Evolutionary conservation across 108 stramenopile species (phyloP).

Genomic region (Skeletonema menzelii): DNA sequence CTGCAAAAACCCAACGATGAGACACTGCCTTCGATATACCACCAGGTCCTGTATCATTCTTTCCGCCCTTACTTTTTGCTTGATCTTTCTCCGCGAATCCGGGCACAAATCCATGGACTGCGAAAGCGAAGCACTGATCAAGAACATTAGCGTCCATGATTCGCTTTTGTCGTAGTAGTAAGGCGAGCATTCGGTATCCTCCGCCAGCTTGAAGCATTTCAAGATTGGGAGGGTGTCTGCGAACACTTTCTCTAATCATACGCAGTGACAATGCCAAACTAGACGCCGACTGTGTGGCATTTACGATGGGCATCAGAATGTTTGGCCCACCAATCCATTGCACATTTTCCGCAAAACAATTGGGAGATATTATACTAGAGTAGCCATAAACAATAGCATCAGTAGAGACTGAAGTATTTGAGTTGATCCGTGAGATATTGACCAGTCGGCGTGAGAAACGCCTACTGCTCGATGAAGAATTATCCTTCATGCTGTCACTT

Average conservation of each 20-base stretch:
- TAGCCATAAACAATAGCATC: constrained; percentile 80
- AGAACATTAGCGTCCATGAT: constrained; percentile 74
- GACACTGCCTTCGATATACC: constrained; percentile 44
- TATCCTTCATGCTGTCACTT: constrained; percentile 26
- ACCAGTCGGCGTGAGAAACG: constrained; percentile 57
- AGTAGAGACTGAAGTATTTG: constrained; percentile 56
- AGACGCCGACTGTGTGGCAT: constrained; percentile 64
- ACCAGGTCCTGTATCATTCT: constrained; percentile 22
- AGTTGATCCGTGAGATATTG: constrained; percentile 74
- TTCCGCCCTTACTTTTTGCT: constrained; percentile 24
- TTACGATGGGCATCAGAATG: constrained; percentile 75
- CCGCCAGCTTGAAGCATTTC: constrained; percentile 85
- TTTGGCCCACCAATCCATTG: constrained; percentile 87
- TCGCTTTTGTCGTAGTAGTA: constrained; percentile 74
- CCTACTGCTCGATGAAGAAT: constrained; percentile 27
- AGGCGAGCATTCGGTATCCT: constrained; percentile 81
- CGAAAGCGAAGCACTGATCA: constrained; percentile 86
- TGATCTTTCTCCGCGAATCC: constrained; percentile 45
- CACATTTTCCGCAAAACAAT: constrained; percentile 85
- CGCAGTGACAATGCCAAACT: constrained; percentile 71
- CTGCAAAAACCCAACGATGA: constrained; percentile 81
- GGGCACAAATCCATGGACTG: constrained; percentile 80
- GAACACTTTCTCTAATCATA: constrained; percentile 70
- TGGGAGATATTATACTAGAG: constrained; percentile 66
- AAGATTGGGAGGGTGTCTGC: constrained; percentile 78